Conservation (phyloP, 768 basidiomycete species). For the Pleurotus salmoneostramineus region DNA sequence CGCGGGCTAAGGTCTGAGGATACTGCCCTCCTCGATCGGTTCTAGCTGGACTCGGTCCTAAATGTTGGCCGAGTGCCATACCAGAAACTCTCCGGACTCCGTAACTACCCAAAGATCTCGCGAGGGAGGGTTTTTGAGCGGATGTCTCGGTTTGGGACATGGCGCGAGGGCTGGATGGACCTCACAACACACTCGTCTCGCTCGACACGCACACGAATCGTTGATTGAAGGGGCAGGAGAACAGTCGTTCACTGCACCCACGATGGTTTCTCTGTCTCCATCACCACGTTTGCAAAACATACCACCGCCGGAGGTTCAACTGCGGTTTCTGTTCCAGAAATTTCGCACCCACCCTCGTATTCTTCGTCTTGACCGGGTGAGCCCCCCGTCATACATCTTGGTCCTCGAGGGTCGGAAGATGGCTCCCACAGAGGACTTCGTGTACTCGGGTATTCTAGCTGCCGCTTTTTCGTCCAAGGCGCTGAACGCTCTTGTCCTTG, state of each 20-base stretch:
- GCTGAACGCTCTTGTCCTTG: background rate
- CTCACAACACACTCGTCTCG: background rate
- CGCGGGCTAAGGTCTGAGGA: conserved; percentile 4
- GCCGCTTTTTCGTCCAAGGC: too few relatives aligned
- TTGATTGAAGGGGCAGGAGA: background rate
- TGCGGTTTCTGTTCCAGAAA: too few relatives aligned
- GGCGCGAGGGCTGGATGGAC: conserved; percentile 1
- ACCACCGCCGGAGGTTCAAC: too few relatives aligned
- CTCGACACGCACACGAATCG: background rate
- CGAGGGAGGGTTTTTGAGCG: background rate
- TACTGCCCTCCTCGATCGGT: background rate
- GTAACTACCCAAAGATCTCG: background rate
- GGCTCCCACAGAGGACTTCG: background rate
- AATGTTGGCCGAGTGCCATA: background rate
- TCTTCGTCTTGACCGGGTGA: background rate
- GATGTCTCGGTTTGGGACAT: background rate
- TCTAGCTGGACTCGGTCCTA: background rate
- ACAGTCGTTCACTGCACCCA: background rate
- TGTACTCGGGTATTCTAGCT: background rate
- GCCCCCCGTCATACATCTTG: background rate
- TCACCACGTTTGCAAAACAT: too few relatives aligned
- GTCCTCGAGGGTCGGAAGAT: background rate
- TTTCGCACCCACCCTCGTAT: too few relatives aligned
- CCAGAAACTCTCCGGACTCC: background rate
- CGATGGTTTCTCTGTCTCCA: too few relatives aligned